These are phyloP conservation scores for Cyclostephanos tholiformis DNA, from an alignment of 108 stramenopile genomes.

Conservation along the genomic window DNA sequence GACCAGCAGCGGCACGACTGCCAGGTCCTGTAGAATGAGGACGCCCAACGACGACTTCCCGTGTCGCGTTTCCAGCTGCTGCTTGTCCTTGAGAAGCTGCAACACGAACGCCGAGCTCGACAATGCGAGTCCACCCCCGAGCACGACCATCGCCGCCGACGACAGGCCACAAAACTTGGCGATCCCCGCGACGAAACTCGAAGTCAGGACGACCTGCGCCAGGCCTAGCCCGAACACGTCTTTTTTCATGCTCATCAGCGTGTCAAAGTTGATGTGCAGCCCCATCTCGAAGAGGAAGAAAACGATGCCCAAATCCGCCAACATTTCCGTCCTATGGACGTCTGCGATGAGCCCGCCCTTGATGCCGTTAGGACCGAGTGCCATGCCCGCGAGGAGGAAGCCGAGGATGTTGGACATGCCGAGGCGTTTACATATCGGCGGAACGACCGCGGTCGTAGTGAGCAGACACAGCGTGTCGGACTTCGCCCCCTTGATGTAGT, in stretches of 20 bases:
- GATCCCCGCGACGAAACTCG: constrained; percentile 64
- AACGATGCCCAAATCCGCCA: constrained; percentile 94
- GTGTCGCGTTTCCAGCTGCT: constrained; percentile 79
- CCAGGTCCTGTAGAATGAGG: constrained; percentile 90
- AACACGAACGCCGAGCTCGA: constrained; percentile 94
- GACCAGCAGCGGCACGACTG: constrained; percentile 92
- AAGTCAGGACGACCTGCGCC: constrained; percentile 82
- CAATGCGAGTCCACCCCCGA: constrained; percentile 91
- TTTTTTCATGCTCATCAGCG: constrained; percentile 80
- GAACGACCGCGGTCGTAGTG: constrained; percentile 80
- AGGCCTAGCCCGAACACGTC: constrained; percentile 93
- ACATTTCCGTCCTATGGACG: constrained; percentile 77
- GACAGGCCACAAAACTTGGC: constrained; percentile 58
- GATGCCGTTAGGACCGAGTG: constrained; percentile 86
- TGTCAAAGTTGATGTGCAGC: constrained; percentile 86
- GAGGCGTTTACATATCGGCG: constrained; percentile 82
- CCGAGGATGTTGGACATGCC: constrained; percentile 90
- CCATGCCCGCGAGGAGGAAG: constrained; percentile 79
- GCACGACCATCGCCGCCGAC: constrained; percentile 70
- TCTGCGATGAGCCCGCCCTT: constrained; percentile 64
- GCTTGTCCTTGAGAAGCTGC: constrained; percentile 88
- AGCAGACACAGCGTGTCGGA: constrained; percentile 83
- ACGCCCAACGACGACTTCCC: constrained; percentile 93
- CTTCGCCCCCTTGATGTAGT: constrained; percentile 78
- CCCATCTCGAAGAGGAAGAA: constrained; percentile 98